Conservation (phyloP, 305 asterid species). For the Fraxinus angustifolia region DNA sequence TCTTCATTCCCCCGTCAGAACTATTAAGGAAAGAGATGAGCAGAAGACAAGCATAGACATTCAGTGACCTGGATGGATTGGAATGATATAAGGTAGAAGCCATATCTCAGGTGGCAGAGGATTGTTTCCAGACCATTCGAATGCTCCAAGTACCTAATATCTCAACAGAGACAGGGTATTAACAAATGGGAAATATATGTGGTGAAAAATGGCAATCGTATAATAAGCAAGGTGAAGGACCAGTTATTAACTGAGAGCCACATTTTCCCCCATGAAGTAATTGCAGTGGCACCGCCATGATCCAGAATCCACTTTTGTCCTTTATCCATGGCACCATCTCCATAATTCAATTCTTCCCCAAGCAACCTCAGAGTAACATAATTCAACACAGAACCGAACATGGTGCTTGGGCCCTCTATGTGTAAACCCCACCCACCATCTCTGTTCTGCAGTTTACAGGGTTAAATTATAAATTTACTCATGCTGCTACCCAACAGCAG, state of each 20-base stretch:
- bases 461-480: constrained; percentile 22
- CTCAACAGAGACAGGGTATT: constrained; percentile 3
- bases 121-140: constrained; percentile 95
- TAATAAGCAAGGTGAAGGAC: constrained; percentile 20
- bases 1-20: constrained; percentile 40
- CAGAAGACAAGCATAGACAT: not conserved
- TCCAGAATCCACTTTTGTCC: constrained; percentile 81
- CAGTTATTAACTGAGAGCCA: constrained; percentile 76
- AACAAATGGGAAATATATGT: not conserved
- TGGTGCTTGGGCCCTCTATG: constrained; percentile 92
- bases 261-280: constrained; percentile 96
- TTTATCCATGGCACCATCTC: constrained; percentile 90
- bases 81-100: constrained; percentile 76
- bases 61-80: constrained; percentile 87
- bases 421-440: constrained; percentile 99
- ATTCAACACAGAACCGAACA: constrained; percentile 86
- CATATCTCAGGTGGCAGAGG: constrained; percentile 96
- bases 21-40: not conserved
- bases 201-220: constrained; percentile 7
- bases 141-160: constrained; percentile 84
- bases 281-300: constrained; percentile 87
- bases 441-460: constrained; percentile 52
- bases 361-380: constrained; percentile 87
- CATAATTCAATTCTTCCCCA: constrained; percentile 86
- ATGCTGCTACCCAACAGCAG: constrained; percentile 10